These are phyloP conservation scores for Dictyostelium capitatum DNA, from an alignment of 78 protist species.

Conservation along the genomic window DNA sequence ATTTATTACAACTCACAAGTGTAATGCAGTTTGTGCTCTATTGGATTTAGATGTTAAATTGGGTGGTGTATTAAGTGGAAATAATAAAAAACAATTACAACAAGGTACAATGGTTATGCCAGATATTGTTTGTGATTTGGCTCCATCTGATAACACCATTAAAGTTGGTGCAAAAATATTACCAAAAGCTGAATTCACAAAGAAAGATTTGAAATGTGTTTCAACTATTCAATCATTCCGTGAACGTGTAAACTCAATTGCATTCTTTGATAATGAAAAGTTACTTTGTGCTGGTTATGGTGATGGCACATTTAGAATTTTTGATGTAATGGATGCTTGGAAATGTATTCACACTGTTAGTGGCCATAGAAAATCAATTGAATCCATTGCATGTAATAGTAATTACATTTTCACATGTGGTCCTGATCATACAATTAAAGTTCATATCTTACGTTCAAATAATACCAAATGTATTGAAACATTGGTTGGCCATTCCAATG, in stretches of 20 bases:
- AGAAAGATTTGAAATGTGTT: constrained; percentile 62
- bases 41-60: constrained; percentile 69
- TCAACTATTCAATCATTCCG: constrained; percentile 64
- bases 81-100: constrained; percentile 43
- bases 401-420: constrained; percentile 61
- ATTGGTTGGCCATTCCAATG: constrained; percentile 65
- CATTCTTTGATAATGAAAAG: constrained; percentile 48
- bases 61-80: constrained; percentile 17
- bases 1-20: constrained; percentile 88
- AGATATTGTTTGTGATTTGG: constrained; percentile 32
- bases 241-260: constrained; percentile 41
- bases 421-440: constrained; percentile 70
- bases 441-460: constrained; percentile 29
- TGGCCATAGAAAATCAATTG: constrained; percentile 71
- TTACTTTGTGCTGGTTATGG: constrained; percentile 73
- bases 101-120: constrained; percentile 80
- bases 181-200: constrained; percentile 36
- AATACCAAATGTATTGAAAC: constrained; percentile 20
- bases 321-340: constrained; percentile 53
- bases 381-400: constrained; percentile 37
- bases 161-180: constrained; percentile 58
- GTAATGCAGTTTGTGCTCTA: constrained; percentile 89
- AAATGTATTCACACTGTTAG: constrained; percentile 39
- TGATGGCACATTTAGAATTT: constrained; percentile 63
- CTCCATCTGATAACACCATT: neutral